Base-by-base conservation (phyloP, 1,139 yeast genomes). In the Kodamaea alishanica region DNA sequence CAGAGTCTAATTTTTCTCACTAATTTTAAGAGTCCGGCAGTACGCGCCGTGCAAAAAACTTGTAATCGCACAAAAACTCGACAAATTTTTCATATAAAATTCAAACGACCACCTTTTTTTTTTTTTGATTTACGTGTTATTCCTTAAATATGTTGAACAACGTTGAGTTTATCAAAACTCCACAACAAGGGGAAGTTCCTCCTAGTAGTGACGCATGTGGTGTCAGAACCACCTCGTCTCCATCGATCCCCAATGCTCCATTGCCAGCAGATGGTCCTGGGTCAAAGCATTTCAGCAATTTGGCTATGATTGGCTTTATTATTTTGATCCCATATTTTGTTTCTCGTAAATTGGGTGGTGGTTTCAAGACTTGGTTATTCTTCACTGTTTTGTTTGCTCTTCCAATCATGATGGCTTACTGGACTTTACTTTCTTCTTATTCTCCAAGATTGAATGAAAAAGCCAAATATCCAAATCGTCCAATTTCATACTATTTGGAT, bases 191-290 rank as follows among this genome's bases (percentile, higher is more conserved):
- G 22, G 67, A 76, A 39, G 58, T 59, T 39, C 77, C 71, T 38
- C 67, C 77, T 28, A 67, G 78, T 10, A 56, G 73, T 30, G 65
- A 64, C 30, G 75, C 63, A 41, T 67, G 67, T 44, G 92, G 92
- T 11, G 75, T 82, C 35, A 63, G 70, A 51, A 81, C 89, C 45
- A 77, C 85, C 32, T 78, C 66, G 35, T 63, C 73, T 37, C 95
- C 95, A 27, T 68, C 94, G 8, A 88, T 88, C 58, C 77, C 83
- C 52, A 88, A 88, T 60, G 95, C 94, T 8, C 90, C 90, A 22
- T 70, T 87, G 48, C 89, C 95, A 28, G 96, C 95, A 6, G 97
- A 88, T 60, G 97, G 96, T 32, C 88, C 96, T 6, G 90, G 95
- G 24, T 73, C 89, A 31, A 80, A 79, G 55, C 77, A 81, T 51